Base-by-base conservation (phyloP, 78 protist genomes). In the Dictyostelium firmibasis region DNA sequence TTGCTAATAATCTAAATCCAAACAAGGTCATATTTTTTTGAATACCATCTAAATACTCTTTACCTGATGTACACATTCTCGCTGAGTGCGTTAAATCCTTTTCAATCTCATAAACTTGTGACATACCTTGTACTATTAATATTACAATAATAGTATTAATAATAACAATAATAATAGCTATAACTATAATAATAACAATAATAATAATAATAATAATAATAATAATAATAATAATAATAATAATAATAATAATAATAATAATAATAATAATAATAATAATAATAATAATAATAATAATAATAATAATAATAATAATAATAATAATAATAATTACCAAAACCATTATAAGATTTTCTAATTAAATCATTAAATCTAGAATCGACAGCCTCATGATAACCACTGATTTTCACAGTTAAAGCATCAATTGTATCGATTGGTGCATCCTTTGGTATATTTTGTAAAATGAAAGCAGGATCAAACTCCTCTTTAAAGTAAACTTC, bases 91-190 rank as follows among this genome's bases (percentile, higher is more conserved):
- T 43, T 4, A 89, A 41, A 81, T 89, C 94, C n/a, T 81, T 57
- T 69, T 89, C 94, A 69, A 89, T 89, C 23, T 89, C 94, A 89
- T 89, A 89, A 31, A 89, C 94, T 69, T 89, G 94, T 81, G 94
- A 89, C 86, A 89, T 78, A 41, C 94, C 94, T 81, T 88, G 72
- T 44, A 88, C 93, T 88, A n/a, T n/a, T n/a, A n/a, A n/a, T n/a
- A n/a, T n/a, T n/a, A 74, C 31, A 50, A 81, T 44, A 23, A 53
- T 27, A 2, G 8, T 29, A 31, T 8, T 44, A 8, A 44, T 44
- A 8, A 44, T 44, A 8, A 44, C 7, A 8, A 44, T 44, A 8
- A 44, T 44, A 8, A 44, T 44, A 8, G 7, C 7, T 8, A 44
- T 44, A 9, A 44, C 7, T 2, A 44, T 7, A 9, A n/a, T n/a